Evolutionary conservation across 805 yeast species (phyloP).

Genomic region (Monosporozyma yasuniensis): DNA sequence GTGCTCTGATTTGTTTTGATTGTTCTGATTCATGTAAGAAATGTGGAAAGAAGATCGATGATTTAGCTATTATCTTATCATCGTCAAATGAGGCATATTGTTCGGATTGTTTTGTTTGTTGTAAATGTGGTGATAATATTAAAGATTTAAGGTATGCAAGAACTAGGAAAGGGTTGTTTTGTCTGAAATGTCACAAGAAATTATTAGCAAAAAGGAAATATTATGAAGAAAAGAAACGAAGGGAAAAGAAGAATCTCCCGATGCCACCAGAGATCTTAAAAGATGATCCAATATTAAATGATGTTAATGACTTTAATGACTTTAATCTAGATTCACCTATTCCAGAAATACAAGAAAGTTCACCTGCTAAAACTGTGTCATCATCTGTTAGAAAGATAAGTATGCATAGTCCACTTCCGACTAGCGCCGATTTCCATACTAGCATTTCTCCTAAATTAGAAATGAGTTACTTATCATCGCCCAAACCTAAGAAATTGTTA

Average conservation of each 20-base stretch:
- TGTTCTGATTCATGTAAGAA: conserved; percentile 89
- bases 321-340: background rate
- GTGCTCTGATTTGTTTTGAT: conserved; percentile 79
- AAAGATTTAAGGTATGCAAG: conserved; percentile 88
- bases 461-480: background rate
- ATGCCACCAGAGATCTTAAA: conserved; percentile 4
- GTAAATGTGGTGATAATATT: conserved; percentile 78
- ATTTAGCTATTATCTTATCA: conserved; percentile 72
- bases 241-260: conserved; percentile 22
- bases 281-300: background rate
- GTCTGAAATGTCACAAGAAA: conserved; percentile 87
- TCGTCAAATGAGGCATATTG: conserved; percentile 96
- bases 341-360: conserved; percentile 10
- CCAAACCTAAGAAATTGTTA: background rate
- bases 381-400: background rate
- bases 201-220: conserved; percentile 68
- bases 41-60: conserved; percentile 85
- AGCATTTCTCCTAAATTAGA: background rate
- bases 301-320: background rate
- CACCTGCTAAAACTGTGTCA: background rate
- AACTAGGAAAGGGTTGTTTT: conserved; percentile 86
- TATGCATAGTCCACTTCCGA: background rate
- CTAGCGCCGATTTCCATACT: background rate
- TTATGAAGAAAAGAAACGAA: conserved; percentile 25
- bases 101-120: conserved; percentile 81